A percentile compares a stretch with the other conserved stretches of the same genome.
Conservation (phyloP, 164 flowering plant genomes). For the Magnolia officinalis region DNA sequence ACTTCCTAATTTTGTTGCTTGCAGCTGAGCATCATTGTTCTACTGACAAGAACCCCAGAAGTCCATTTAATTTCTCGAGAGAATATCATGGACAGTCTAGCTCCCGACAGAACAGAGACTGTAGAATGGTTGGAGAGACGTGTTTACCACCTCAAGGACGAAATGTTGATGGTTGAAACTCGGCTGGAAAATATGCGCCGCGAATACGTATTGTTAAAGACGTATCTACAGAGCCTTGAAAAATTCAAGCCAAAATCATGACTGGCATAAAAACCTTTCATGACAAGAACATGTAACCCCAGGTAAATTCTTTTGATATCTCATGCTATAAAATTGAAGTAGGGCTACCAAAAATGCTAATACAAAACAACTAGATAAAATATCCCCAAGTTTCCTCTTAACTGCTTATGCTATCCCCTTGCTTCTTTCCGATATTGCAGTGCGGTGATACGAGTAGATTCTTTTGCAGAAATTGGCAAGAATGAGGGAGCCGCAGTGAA, state of each 20-base stretch:
- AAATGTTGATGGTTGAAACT: conserved; percentile 73
- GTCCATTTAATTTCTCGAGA: conserved; percentile 51
- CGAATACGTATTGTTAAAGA: conserved; percentile 53
- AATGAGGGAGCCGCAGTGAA: too few species aligned
- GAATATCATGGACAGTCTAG: conserved; percentile 29
- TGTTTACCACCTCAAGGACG: conserved; percentile 69
- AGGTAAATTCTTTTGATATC: not conserved
- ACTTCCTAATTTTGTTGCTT: conserved; percentile 2
- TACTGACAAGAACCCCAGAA: conserved; percentile 62
- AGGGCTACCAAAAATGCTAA: too few species aligned
- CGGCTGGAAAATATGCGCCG: conserved; percentile 69
- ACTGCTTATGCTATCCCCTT: too few species aligned
- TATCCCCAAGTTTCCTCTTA: too few species aligned
- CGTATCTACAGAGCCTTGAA: conserved; percentile 55
- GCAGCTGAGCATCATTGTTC: conserved; percentile 80
- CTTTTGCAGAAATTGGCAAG: too few species aligned
- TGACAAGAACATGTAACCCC: not conserved
- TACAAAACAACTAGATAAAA: too few species aligned
- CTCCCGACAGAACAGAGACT: conserved; percentile 33
- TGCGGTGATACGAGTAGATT: too few species aligned
- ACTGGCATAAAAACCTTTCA: not conserved
- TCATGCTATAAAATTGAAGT: too few species aligned
- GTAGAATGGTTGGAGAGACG: conserved; percentile 67
- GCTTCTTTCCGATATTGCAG: too few species aligned
- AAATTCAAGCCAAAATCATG: conserved; percentile 15